Percentiles rank a stretch among this genome's conserved stretches.
phyloP scores from a whole-genome alignment of 257 asterid species.

The Anisodus acutangulus region DNA sequence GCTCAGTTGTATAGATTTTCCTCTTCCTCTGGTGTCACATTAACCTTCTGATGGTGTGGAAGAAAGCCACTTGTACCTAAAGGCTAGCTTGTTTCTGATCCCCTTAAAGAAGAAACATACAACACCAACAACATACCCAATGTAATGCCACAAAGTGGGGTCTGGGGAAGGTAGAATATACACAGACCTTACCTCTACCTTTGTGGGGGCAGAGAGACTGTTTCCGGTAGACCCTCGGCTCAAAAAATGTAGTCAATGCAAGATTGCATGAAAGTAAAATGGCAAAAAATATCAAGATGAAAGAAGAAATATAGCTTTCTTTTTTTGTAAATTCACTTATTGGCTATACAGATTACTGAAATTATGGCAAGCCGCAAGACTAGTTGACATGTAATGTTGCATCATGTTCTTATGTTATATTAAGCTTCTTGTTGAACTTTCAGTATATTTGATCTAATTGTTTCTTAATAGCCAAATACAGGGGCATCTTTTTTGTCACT shows the following conservation, averaged over 20 bases:
- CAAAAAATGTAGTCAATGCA: too few species aligned
- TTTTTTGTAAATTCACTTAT: not conserved
- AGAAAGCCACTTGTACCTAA: not conserved
- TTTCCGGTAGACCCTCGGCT: too few species aligned
- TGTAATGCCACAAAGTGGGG: too few species aligned
- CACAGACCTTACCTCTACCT: too few species aligned
- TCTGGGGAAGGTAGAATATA: too few species aligned
- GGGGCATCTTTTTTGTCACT: slow-evolving; percentile 40
- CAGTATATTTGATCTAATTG: not conserved
- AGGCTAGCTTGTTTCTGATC: not conserved
- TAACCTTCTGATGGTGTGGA: not conserved
- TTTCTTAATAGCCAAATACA: slow-evolving; percentile 33
- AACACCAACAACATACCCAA: too few species aligned
- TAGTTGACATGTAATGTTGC: not conserved
- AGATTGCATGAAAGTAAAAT: too few species aligned
- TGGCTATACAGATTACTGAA: not conserved
- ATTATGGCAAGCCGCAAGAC: not conserved
- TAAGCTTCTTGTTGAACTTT: not conserved
- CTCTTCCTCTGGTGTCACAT: not conserved
- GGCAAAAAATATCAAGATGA: too few species aligned
- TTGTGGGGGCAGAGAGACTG: too few species aligned
- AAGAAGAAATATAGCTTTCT: not conserved
- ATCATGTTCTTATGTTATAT: not conserved
- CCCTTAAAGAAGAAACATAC: too few species aligned
- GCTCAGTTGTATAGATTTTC: not conserved